Base-by-base conservation (phyloP, 371 early-diverging fungal genomes). In the Nematocida sp. region DNA sequence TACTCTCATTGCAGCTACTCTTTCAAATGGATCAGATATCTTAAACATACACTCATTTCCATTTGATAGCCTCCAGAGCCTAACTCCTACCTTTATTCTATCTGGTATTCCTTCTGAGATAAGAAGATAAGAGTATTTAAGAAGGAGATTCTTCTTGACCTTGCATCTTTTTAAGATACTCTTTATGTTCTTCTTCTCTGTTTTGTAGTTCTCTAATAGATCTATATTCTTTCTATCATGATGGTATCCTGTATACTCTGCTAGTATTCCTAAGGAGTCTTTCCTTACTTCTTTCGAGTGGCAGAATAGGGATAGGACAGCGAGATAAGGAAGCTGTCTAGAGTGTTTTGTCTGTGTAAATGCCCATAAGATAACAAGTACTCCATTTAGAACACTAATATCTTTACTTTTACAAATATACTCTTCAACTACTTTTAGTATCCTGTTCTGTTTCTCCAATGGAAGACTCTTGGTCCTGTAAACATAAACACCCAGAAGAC, bases 301-400 rank as follows among this genome's bases (percentile, higher is more conserved):
- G 17, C 60, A 41, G 34, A 70, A 70, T 2, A 70, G 46, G 4
- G 62, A 40, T 3, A 70, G 45, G 17, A 60, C 29, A 9, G 40
- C 25, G 5, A 58, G 15, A 58, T 35, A 70, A 2, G 41, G 58
- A 29, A 70, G 35, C 19, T 70, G 74, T n/a, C 35, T 2, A 2
- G 2, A 29, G 2, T 13, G 5, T 35, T 49, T 49, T 9, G 3
- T 19, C 32, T 48, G 2, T 9, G 46, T 60, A n/a, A 70, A 41
- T 37, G 37, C 74, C 74, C 74, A 70, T 3, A 55, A 32, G 3
- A 70, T 46, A 11, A 58, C 37, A 2, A 58, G 47, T 17, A 70
- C 13, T 0, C 74, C 74, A 46, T 58, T 70, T 15, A 70, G 43
- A 2, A 45, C 32, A 15, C 49, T 70, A 45, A 60, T 61, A 37